A percentile compares a stretch with the other conserved stretches of the same genome.
These are phyloP conservation scores for Meredithiella fracta DNA, from an alignment of 2,329 filamentous ascomycete species.

Conservation along the genomic window DNA sequence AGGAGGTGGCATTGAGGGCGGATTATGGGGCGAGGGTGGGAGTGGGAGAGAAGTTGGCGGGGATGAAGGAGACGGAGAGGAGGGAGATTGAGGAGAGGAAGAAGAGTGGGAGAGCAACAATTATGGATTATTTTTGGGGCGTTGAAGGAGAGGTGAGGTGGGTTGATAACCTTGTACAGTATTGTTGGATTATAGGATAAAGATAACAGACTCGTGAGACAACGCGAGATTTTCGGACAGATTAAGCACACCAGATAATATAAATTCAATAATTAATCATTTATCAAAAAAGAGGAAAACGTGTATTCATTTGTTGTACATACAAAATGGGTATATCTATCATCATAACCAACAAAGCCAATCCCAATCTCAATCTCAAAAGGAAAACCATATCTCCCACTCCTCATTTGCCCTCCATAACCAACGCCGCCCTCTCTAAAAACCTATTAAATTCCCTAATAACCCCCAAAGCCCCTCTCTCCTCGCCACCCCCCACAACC, in stretches of 20 bases:
- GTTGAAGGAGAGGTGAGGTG: constrained; percentile 17
- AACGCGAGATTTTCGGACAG: neutral
- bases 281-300: neutral
- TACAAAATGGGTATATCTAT: constrained; percentile 3
- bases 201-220: neutral
- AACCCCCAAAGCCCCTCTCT: constrained; percentile 37
- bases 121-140: constrained; percentile 26
- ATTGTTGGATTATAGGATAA: neutral
- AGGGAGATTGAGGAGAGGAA: constrained; percentile 37
- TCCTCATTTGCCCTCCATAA: constrained; percentile 24
- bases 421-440: constrained; percentile 41
- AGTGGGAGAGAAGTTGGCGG: constrained; percentile 38
- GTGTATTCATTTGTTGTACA: neutral
- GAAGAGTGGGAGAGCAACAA: constrained; percentile 35
- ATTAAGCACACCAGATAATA: neutral
- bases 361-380: neutral
- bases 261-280: too few relatives aligned
- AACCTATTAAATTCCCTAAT: constrained; percentile 47
- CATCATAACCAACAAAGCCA: constrained; percentile 2
- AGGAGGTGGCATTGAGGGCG: constrained; percentile 46
- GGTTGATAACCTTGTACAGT: neutral
- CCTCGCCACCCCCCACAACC: constrained; percentile 31
- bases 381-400: constrained; percentile 23
- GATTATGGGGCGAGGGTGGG: constrained; percentile 45
- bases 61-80: constrained; percentile 39